Evolutionary conservation across 106 monocot species (phyloP).

Genomic region (Acorus gramineus): DNA sequence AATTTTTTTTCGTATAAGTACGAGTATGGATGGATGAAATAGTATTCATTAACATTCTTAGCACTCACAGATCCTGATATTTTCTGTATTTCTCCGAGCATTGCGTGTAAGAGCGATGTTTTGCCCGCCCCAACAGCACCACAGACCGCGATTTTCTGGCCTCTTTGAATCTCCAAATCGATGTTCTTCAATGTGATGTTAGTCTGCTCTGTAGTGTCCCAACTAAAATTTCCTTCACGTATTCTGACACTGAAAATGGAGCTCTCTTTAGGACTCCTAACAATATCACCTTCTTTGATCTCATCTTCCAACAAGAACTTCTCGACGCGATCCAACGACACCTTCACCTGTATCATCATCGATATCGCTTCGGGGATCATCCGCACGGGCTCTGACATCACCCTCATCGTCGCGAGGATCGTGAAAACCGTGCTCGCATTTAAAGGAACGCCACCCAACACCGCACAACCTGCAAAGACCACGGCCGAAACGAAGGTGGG

Average conservation of each 20-base stretch:
- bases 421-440: conserved; percentile 70
- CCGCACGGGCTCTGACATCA: conserved; percentile 69
- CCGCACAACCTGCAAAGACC: conserved; percentile 39
- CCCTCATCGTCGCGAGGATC: conserved; percentile 50
- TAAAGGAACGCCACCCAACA: conserved; percentile 36
- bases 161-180: conserved; percentile 24
- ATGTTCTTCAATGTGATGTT: conserved; percentile 31
- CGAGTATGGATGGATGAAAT: no score
- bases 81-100: conserved; percentile 75
- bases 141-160: conserved; percentile 64
- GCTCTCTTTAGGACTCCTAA: conserved; percentile 1
- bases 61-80: conserved; percentile 58
- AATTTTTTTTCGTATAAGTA: not conserved
- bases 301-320: conserved; percentile 66
- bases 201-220: conserved; percentile 19
- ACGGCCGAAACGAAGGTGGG: conserved; percentile 68
- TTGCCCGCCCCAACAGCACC: conserved; percentile 80
- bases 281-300: conserved; percentile 37
- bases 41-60: no score
- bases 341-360: conserved; percentile 65
- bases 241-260: conserved; percentile 19
- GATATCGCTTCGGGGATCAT: conserved; percentile 61
- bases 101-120: conserved; percentile 48
- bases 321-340: conserved; percentile 63
- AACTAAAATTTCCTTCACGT: conserved; percentile 35